Conservation (phyloP, 2,329 filamentous ascomycete genomes). For the Knoxdaviesia capensis region DNA sequence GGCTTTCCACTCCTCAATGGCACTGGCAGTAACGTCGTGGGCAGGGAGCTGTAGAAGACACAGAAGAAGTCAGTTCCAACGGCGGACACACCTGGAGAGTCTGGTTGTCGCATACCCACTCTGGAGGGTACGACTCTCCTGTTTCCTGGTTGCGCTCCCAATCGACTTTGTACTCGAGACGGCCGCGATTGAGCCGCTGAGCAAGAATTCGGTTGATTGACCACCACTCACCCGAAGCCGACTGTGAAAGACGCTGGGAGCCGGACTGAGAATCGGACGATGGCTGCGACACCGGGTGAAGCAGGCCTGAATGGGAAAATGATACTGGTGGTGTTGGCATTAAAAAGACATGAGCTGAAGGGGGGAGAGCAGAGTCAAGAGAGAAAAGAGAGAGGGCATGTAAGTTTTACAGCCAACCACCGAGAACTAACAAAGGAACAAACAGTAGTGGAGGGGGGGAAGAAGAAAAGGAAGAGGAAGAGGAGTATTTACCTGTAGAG, state of each 20-base stretch:
- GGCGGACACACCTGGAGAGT: neutral
- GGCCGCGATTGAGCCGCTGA: slow-evolving; percentile 1
- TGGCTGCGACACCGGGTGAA: too few relatives aligned
- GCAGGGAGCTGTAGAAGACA: slow-evolving; percentile 1
- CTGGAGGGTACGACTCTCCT: slow-evolving; percentile 3
- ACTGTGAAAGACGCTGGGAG: slow-evolving; percentile 1
- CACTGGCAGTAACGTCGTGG: slow-evolving; percentile 12
- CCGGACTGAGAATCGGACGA: neutral
- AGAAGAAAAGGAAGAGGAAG: too few relatives aligned
- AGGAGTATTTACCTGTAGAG: too few relatives aligned
- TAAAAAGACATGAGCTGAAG: neutral
- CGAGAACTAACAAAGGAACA: too few relatives aligned
- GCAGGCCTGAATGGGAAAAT: neutral
- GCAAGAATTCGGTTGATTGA: slow-evolving; percentile 3
- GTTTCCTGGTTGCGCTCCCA: slow-evolving; percentile 3
- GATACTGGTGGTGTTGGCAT: neutral
- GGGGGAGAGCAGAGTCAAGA: neutral
- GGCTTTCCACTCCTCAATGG: slow-evolving; percentile 14
- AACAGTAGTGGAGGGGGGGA: too few relatives aligned
- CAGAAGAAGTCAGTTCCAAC: slow-evolving; percentile 6
- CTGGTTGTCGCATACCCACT: slow-evolving; percentile 2
- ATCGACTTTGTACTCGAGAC: slow-evolving; percentile 3
- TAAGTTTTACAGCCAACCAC: slow-evolving; percentile 14
- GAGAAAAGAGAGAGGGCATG: neutral
- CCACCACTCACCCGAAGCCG: slow-evolving; percentile 1